phyloP scores from a whole-genome alignment of 1,284 basidiomycete species.

The Flammula alnicola region DNA sequence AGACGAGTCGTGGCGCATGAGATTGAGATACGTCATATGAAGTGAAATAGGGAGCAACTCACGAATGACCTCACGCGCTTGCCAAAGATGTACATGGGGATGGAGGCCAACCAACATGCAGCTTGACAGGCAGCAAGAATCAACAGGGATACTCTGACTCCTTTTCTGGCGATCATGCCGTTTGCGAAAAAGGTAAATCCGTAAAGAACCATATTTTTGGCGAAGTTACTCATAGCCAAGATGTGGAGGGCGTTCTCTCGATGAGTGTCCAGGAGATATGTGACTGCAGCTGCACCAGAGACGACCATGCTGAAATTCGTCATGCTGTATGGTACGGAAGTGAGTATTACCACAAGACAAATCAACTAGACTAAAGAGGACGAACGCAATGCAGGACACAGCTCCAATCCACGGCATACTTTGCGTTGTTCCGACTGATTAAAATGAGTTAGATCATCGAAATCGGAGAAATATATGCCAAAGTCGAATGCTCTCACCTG shows the following conservation, averaged over 20 bases:
- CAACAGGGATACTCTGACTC: conserved; percentile 43
- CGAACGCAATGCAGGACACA: conserved; percentile 44
- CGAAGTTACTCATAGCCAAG: conserved; percentile 47
- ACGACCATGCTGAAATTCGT: conserved; percentile 47
- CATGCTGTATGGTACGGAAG: conserved; percentile 25
- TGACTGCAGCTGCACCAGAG: conserved; percentile 44
- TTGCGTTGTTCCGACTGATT: conserved; percentile 41
- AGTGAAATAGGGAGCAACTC: no score
- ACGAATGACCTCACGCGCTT: conserved; percentile 47
- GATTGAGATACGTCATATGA: no score
- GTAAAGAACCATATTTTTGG: conserved; percentile 50
- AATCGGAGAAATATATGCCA: not conserved
- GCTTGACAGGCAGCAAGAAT: conserved; percentile 45
- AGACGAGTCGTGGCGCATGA: no score
- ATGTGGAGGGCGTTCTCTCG: conserved; percentile 44
- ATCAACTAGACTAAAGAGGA: not conserved
- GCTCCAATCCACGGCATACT: conserved; percentile 51
- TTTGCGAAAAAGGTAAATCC: conserved; percentile 51
- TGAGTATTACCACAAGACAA: not conserved
- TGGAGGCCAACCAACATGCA: conserved; percentile 41
- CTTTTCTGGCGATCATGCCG: conserved; percentile 42
- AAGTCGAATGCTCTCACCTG: conserved; percentile 28
- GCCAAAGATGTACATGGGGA: conserved; percentile 48
- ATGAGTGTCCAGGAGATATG: conserved; percentile 50
- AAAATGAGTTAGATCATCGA: not conserved